Evolutionary conservation across 1,284 basidiomycete genomes (phyloP), one percentile per base, ranked within the genome.

Genomic region (Ceratobasidium sp.): DNA sequence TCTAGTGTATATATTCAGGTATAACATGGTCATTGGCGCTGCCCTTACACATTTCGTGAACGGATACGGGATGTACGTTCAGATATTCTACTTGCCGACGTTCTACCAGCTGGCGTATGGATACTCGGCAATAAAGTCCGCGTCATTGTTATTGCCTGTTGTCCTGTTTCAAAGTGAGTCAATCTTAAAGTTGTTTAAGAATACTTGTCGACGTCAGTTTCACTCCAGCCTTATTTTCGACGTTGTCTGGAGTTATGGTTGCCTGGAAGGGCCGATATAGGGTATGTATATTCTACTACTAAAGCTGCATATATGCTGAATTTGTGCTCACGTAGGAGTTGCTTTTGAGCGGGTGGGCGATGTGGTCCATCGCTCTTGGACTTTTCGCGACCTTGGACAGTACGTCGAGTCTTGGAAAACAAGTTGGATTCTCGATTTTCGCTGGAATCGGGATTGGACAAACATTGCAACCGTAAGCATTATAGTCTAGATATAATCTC

Each of bases 91-190:
- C 74, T 81, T 85, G 4, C 85, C 85, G 1, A 82, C 83, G 54
- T 86, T 83, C 77, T 83, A 85, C 62, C 85, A 86, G 75, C 81
- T 86, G 9, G 85, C 85, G 17, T 79, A 82, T 36, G 84, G 84
- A 17, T 83, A 78, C 53, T 81, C 82, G n/a, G 82, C 85, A 0
- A 83, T 86, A 54, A 82, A 82, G 14, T 84, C 83, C 1, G 86
- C 84, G 27, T 83, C 85, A 2, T 79, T 85, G 8, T 79, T 86
- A 15, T 79, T 87, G 6, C 84, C 85, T 1, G 80, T 86, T 53
- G 82, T 85, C 65, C 74, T 83, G 8, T 78, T 83, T 0, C 84
- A 85, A 76, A 65, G 63, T 65, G 33, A 24, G 63, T 65, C 29
- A 11, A 48, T 48, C n/a, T 48, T 48, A 48, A 11, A 48, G 45